Evolutionary conservation across 306 rosid species (phyloP).

Genomic region (Oemleria cerasiformis): DNA sequence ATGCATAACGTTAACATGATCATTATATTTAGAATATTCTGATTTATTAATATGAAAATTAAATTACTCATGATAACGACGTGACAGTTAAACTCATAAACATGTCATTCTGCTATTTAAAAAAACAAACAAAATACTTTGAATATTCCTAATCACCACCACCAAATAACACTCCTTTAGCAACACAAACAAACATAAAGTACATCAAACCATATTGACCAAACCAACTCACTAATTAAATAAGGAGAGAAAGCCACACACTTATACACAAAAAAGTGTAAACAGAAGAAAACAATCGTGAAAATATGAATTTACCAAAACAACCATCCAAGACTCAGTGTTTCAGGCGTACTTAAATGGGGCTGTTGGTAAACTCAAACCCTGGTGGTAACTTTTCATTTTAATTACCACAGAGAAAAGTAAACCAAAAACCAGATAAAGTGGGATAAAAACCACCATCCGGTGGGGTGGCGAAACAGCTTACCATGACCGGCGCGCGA

Average conservation of each 20-base stretch:
- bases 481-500: constrained; percentile 43
- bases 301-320: constrained; percentile 5
- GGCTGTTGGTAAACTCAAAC: neutral
- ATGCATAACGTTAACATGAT: neutral
- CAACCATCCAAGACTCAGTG: neutral
- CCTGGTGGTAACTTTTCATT: neutral
- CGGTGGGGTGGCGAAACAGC: constrained; percentile 30
- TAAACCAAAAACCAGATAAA: constrained; percentile 7
- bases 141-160: neutral
- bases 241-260: neutral
- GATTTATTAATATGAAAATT: too few relatives aligned
- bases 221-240: constrained; percentile 9
- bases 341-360: neutral
- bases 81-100: too few relatives aligned
- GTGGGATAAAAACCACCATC: constrained; percentile 22
- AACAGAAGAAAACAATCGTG: too few relatives aligned
- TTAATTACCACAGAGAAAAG: neutral
- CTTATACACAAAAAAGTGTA: neutral
- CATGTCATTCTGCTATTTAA: too few relatives aligned
- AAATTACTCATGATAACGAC: too few relatives aligned
- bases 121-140: neutral
- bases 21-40: too few relatives aligned
- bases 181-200: neutral
- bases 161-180: constrained; percentile 5
- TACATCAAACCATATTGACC: neutral